Evolutionary conservation across 2,329 filamentous ascomycete genomes (phyloP).

Genomic region (Neonectria punicea): DNA sequence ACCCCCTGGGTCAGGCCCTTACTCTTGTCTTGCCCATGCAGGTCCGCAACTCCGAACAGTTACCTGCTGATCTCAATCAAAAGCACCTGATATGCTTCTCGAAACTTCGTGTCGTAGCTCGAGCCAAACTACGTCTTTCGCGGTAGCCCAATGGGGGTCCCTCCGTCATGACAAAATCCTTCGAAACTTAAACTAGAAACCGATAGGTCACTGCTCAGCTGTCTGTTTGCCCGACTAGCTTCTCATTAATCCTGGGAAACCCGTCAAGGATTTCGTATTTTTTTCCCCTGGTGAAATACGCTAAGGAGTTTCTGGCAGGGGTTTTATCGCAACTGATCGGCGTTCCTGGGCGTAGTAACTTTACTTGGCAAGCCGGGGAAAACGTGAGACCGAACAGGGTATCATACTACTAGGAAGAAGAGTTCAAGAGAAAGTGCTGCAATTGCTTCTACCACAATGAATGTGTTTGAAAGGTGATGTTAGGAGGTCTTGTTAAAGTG

Average conservation of each 20-base stretch:
- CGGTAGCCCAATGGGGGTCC: neutral
- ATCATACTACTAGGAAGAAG: too few species aligned
- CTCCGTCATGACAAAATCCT: neutral
- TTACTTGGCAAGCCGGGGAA: too few species aligned
- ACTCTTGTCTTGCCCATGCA: neutral
- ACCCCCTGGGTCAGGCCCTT: neutral
- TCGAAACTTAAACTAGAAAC: conserved; percentile 1
- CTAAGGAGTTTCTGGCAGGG: neutral
- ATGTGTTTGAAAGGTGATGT: too few species aligned
- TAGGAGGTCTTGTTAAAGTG: too few species aligned
- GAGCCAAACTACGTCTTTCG: neutral
- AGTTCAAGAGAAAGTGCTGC: too few species aligned
- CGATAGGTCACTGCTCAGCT: neutral
- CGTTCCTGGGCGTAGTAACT: neutral
- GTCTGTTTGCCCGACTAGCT: neutral
- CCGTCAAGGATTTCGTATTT: neutral
- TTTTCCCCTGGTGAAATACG: neutral
- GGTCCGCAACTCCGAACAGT: neutral
- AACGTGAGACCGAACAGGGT: too few species aligned
- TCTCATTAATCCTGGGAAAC: neutral
- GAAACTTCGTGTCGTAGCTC: neutral
- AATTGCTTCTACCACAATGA: too few species aligned
- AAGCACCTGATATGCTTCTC: neutral
- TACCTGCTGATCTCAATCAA: neutral
- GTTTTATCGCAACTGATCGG: neutral